phyloP scores from a whole-genome alignment of 2,329 filamentous ascomycete species.

The Phaeosphaeriaceae sp. region DNA sequence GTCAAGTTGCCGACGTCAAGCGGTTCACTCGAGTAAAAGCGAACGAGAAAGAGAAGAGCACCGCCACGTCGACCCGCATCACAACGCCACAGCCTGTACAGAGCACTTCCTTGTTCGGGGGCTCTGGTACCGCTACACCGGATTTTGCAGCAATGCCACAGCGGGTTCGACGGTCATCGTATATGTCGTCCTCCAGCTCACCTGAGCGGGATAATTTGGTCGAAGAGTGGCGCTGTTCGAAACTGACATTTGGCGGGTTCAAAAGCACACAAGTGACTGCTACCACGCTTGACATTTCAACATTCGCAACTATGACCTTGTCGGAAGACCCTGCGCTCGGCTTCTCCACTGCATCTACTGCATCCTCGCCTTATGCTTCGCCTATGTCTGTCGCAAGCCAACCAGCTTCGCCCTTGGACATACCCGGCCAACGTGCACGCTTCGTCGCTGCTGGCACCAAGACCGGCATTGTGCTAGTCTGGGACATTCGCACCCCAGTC shows the following conservation, averaged over 20 bases:
- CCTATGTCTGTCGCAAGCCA: conserved; percentile 59
- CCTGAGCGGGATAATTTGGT: conserved; percentile 45
- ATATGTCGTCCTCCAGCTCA: conserved; percentile 46
- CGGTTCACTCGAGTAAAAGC: conserved; percentile 65
- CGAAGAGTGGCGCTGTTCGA: conserved; percentile 72
- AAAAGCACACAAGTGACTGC: conserved; percentile 70
- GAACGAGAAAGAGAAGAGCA: conserved; percentile 35
- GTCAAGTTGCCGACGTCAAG: conserved; percentile 59
- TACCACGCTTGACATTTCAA: conserved; percentile 76
- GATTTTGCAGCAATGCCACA: conserved; percentile 23
- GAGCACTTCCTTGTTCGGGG: conserved; percentile 60
- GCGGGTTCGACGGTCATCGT: conserved; percentile 40
- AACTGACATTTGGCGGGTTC: conserved; percentile 67
- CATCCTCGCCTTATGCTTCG: conserved; percentile 62
- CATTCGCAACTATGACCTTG: conserved; percentile 71
- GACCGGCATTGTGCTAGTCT: conserved; percentile 77
- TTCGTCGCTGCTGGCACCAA: conserved; percentile 83
- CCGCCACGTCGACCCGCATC: conserved; percentile 20
- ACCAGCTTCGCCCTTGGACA: conserved; percentile 60
- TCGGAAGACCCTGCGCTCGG: conserved; percentile 79
- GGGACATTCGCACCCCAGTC: conserved; percentile 77
- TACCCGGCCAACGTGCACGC: conserved; percentile 84
- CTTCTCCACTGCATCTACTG: conserved; percentile 61
- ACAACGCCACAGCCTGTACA: conserved; percentile 24
- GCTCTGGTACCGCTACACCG: conserved; percentile 39